Evolutionary conservation across 495 filamentous ascomycete genomes (phyloP).

Genomic region (Penicillium verhagenii): DNA sequence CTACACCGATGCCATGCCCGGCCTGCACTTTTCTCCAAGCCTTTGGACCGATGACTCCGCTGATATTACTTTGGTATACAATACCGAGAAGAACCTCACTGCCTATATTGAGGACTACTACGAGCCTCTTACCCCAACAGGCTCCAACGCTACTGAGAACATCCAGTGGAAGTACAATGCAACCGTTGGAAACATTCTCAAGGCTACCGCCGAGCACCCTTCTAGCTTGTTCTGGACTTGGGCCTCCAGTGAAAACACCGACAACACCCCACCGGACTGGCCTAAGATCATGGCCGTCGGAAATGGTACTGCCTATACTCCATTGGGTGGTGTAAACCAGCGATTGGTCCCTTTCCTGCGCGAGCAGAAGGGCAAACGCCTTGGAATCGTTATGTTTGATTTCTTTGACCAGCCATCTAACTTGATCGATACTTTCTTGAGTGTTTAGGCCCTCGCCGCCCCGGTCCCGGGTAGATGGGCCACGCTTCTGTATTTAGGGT

Average conservation of each 20-base stretch:
- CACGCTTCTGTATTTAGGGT: too few species aligned
- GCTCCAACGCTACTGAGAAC: constrained; percentile 30
- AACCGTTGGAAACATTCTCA: constrained; percentile 27
- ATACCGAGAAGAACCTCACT: constrained; percentile 27
- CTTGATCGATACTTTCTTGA: constrained; percentile 18
- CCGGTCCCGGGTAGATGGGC: too few species aligned
- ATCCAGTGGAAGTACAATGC: constrained; percentile 46
- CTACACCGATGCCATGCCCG: constrained; percentile 33
- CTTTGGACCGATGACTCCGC: constrained; percentile 39
- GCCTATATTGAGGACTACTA: constrained; percentile 50
- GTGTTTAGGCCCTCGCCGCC: too few species aligned
- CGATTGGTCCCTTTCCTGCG: constrained; percentile 19
- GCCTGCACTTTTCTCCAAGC: constrained; percentile 40
- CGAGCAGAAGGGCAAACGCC: constrained; percentile 22
- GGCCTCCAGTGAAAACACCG: constrained; percentile 43
- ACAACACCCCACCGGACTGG: constrained; percentile 40
- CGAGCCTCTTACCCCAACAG: constrained; percentile 22
- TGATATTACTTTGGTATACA: constrained; percentile 35
- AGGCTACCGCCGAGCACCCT: constrained; percentile 24
- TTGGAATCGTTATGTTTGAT: constrained; percentile 53
- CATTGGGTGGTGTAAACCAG: constrained; percentile 39
- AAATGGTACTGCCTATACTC: constrained; percentile 36
- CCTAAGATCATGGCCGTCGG: constrained; percentile 50
- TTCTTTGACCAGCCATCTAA: constrained; percentile 30
- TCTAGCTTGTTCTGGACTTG: constrained; percentile 52